phyloP scores from a whole-genome alignment of 1,284 basidiomycete species.

The Naganishia albida region DNA sequence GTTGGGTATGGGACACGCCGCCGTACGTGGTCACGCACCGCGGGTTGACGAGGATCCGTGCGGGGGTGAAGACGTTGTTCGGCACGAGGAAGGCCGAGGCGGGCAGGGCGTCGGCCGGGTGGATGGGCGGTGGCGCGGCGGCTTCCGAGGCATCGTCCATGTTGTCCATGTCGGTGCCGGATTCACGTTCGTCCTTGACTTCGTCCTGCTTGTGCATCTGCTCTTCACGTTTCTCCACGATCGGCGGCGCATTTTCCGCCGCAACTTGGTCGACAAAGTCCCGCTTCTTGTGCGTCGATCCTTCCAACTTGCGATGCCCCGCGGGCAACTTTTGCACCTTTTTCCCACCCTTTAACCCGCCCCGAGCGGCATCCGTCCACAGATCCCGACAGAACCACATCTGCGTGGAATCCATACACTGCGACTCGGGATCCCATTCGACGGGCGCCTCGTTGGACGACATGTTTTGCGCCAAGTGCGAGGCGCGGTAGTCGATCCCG shows the following conservation, averaged over 20 bases:
- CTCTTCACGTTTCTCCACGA: conserved; percentile 23
- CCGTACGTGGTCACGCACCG: conserved; percentile 95
- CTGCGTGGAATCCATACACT: conserved; percentile 88
- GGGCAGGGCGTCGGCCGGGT: conserved; percentile 47
- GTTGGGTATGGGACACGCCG: conserved; percentile 87
- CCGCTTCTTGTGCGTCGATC: conserved; percentile 33
- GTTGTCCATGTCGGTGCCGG: conserved; percentile 84
- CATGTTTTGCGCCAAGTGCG: conserved; percentile 73
- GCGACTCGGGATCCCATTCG: conserved; percentile 69
- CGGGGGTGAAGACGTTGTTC: conserved; percentile 82
- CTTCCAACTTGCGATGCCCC: conserved; percentile 28
- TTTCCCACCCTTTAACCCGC: conserved; percentile 60
- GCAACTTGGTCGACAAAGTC: conserved; percentile 10
- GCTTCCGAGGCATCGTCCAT: conserved; percentile 64
- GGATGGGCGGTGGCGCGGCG: conserved; percentile 49
- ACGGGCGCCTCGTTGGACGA: conserved; percentile 64
- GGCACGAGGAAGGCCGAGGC: conserved; percentile 65
- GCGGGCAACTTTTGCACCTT: conserved; percentile 35
- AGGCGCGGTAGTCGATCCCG: conserved; percentile 78
- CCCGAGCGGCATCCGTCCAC: conserved; percentile 78
- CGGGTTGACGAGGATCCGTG: conserved; percentile 88
- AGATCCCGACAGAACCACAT: conserved; percentile 94
- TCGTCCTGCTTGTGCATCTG: conserved; percentile 36
- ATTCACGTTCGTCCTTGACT: conserved; percentile 55
- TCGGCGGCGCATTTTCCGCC: neutral